phyloP scores from a whole-genome alignment of 192 early-diverging fungal genomes.

The Blastocladiella britannica region DNA sequence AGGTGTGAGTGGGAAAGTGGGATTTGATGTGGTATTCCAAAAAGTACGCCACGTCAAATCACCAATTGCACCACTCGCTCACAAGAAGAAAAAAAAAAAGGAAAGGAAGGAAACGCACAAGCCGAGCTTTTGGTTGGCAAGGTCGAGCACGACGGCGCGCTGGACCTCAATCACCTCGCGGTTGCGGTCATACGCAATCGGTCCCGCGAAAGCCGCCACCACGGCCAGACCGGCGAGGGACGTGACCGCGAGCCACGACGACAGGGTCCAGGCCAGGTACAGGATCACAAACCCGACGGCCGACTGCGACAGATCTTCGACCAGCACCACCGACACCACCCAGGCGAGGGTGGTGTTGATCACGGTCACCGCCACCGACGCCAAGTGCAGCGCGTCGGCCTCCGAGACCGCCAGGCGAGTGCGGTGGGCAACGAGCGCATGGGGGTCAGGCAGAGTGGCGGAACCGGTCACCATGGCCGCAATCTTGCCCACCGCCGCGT shows the following conservation, averaged over 20 bases:
- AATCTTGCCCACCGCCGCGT: too few relatives aligned
- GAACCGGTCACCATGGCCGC: too few relatives aligned
- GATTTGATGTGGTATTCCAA: too few relatives aligned
- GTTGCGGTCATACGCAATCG: not conserved
- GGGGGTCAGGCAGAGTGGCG: too few relatives aligned
- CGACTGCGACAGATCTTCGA: not conserved
- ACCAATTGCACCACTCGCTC: not conserved
- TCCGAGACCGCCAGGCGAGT: too few relatives aligned
- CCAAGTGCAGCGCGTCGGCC: too few relatives aligned
- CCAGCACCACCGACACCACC: not conserved
- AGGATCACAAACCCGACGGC: not conserved
- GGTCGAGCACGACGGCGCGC: not conserved
- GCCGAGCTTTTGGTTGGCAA: not conserved
- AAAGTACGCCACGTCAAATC: too few relatives aligned
- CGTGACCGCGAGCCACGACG: not conserved
- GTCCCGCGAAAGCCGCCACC: not conserved
- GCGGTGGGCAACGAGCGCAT: too few relatives aligned
- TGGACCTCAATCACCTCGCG: not conserved
- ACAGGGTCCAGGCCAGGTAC: not conserved
- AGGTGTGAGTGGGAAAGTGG: too few relatives aligned
- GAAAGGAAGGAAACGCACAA: not conserved
- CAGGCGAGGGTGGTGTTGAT: too few relatives aligned
- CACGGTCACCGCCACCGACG: too few relatives aligned
- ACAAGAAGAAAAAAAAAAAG: constrained; percentile 1
- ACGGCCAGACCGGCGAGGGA: not conserved